Base-by-base conservation (phyloP, 2,329 filamentous ascomycete genomes). In the Bimuria novae-zelandiae region DNA sequence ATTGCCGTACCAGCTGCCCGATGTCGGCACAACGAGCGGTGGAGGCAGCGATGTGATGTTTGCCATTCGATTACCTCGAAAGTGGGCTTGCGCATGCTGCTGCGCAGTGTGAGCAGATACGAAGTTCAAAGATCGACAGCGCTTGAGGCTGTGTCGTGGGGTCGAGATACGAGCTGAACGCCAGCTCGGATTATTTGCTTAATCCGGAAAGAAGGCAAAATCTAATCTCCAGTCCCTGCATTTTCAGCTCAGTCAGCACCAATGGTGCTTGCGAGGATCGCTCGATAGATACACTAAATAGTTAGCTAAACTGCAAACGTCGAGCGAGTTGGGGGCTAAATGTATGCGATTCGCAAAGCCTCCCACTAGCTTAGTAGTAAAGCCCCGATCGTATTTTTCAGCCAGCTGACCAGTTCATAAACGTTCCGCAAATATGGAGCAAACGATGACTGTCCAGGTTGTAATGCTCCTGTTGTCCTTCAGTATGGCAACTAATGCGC, bases 1-100 rank as follows among this genome's bases (percentile, higher is more conserved):
- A 17, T 61, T 61, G 35, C 58, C 58, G 21, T 56, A 37, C 58
- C 58, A 61, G 12, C 44, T 53, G 10, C 51, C 55, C 1, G 55
- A 56, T 21, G 46, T 54, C 12, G 49, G 51, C 14, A 60, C 42
- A 6, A 52, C 49, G 4, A 59, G 17, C n/a, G 56, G 22, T 27
- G 43, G 30, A 47, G 43, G 43, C 39, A 41, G 10, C 25, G 21
- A 21, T 12, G 3, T 16, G 22, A 27, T 41, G 27, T 27, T 27
- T 41, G 39, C 39, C 39, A 41, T 41, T n/a, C 39, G 23, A 27
- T 8, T 16, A 27, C 22, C 23, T 41, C 39, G 12, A 39, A 16
- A 25, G 11, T 16, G 16, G 39, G 22, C 21, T 27, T 41, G 39
- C 39, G 39, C 39, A 27, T 16, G 7, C 10, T 12, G 22, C 5